Conservation (phyloP, 2,329 filamentous ascomycete species). For the Fusarium sp. region DNA sequence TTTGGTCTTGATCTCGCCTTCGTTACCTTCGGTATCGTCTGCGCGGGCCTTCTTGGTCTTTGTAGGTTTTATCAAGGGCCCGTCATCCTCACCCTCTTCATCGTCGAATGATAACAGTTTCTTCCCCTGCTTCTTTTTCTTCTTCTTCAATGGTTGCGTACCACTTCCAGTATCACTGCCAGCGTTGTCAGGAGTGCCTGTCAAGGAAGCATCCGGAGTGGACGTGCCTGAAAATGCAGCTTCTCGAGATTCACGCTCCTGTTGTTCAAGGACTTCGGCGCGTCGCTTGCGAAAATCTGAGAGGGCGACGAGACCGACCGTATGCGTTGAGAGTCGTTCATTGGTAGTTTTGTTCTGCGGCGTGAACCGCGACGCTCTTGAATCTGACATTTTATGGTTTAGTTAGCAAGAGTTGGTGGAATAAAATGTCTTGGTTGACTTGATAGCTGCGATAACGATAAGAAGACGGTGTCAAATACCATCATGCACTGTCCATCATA, state of each 20-base stretch:
- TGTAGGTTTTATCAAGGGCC: slow-evolving; percentile 42
- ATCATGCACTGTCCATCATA: neutral
- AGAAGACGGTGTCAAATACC: neutral
- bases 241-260: slow-evolving; percentile 82
- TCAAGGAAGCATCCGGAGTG: slow-evolving; percentile 60
- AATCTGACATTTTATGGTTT: slow-evolving; percentile 52
- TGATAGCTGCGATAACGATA: slow-evolving; percentile 16
- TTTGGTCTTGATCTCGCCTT: slow-evolving; percentile 49
- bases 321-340: slow-evolving; percentile 84
- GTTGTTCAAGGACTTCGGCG: slow-evolving; percentile 91
- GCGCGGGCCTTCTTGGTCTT: slow-evolving; percentile 49
- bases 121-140: slow-evolving; percentile 56
- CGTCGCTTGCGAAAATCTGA: slow-evolving; percentile 96
- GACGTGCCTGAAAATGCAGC: slow-evolving; percentile 57
- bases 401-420: neutral
- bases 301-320: slow-evolving; percentile 89
- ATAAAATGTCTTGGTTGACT: neutral
- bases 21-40: slow-evolving; percentile 45
- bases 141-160: slow-evolving; percentile 43
- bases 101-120: slow-evolving; percentile 71
- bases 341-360: slow-evolving; percentile 80
- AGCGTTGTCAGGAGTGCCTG: slow-evolving; percentile 57
- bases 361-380: slow-evolving; percentile 70
- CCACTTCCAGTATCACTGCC: slow-evolving; percentile 47
- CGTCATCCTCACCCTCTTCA: slow-evolving; percentile 71